Evolutionary conservation across 140 eudicot genomes (phyloP).

Genomic region (Anethum foeniculum): DNA sequence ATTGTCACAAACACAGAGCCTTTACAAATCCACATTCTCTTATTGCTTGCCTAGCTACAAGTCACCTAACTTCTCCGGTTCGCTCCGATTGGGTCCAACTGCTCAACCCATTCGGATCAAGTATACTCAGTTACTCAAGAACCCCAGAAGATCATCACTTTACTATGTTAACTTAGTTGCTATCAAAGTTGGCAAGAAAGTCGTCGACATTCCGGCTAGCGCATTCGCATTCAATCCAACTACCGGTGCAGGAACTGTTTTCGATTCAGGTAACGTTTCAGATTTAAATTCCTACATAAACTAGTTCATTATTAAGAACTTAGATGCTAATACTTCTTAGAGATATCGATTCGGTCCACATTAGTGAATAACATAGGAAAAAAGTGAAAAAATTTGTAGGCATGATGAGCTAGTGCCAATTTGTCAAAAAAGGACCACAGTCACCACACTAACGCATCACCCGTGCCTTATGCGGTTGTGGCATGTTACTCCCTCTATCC

Average conservation of each 20-base stretch:
- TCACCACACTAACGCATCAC: neutral
- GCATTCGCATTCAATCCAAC: constrained; percentile 10
- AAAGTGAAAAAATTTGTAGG: neutral
- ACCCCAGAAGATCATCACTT: constrained; percentile 12
- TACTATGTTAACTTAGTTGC: constrained; percentile 7
- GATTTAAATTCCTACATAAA: neutral
- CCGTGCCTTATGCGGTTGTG: neutral
- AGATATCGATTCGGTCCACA: neutral
- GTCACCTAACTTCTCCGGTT: constrained; percentile 8
- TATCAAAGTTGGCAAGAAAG: constrained; percentile 4
- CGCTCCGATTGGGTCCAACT: neutral
- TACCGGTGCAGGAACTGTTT: constrained; percentile 8
- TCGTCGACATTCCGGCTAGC: constrained; percentile 9
- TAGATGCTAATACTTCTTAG: neutral
- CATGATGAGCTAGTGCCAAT: neutral
- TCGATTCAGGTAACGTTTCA: constrained; percentile 4
- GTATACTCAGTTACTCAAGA: constrained; percentile 3
- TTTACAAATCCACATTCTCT: constrained; percentile 7
- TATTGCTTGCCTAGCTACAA: constrained; percentile 9
- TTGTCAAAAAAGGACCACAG: constrained; percentile 8
- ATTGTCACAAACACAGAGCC: constrained; percentile 10
- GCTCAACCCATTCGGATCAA: constrained; percentile 11
- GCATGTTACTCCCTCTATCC: neutral
- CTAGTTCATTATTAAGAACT: neutral
- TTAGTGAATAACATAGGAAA: neutral